Conservation (phyloP, 2,329 filamentous ascomycete species). For the Colletotrichum paranaense region DNA sequence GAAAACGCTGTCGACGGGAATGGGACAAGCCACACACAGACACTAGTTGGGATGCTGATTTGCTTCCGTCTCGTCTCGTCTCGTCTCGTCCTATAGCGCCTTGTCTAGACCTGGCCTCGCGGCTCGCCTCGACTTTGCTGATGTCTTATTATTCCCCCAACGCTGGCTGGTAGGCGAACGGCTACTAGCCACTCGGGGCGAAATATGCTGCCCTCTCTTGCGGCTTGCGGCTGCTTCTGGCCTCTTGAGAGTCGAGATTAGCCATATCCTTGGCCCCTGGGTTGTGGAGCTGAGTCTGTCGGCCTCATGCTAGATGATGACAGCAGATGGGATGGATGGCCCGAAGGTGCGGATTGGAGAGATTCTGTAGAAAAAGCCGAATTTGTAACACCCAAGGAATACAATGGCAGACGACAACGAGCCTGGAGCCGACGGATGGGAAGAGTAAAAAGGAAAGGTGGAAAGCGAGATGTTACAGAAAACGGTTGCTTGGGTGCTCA, state of each 20-base stretch:
- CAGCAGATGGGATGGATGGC: background rate
- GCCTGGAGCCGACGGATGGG: conserved; percentile 1
- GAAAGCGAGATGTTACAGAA: conserved; percentile 34
- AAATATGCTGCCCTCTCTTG: background rate
- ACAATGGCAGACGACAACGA: background rate
- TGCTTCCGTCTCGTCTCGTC: conserved; percentile 36
- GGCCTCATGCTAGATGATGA: conserved; percentile 14
- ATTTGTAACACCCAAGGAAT: conserved; percentile 11
- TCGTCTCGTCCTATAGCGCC: conserved; percentile 32
- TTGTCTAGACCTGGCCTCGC: conserved; percentile 25
- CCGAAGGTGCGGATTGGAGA: conserved; percentile 7
- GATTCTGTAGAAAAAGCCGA: conserved; percentile 30
- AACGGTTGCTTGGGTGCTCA: conserved; percentile 22
- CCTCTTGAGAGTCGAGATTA: too few species aligned
- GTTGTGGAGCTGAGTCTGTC: conserved; percentile 1
- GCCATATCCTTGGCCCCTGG: background rate
- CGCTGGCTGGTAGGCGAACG: conserved; percentile 25
- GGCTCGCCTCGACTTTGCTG: conserved; percentile 22
- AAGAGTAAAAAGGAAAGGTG: conserved; percentile 20
- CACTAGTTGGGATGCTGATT: conserved; percentile 32
- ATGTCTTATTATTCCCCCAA: conserved; percentile 28
- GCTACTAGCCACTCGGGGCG: conserved; percentile 21
- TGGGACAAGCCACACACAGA: conserved; percentile 31
- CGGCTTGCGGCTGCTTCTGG: too few species aligned
- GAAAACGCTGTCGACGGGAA: conserved; percentile 27